Conservation (phyloP, 306 rosid genomes). For the Begonia masoniana region DNA sequence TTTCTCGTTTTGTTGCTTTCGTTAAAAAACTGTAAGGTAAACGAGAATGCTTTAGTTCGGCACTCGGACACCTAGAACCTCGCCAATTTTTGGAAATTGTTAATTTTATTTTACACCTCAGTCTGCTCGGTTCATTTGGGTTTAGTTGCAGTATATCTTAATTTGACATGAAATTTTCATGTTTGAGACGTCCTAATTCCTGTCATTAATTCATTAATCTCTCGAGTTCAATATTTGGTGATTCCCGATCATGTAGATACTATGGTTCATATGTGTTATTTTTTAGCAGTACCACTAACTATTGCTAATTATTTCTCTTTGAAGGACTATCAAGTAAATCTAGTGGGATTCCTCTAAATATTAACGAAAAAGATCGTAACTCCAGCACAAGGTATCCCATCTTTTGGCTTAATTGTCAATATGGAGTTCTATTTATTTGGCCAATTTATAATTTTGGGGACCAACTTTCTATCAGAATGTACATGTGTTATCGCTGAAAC, state of each 20-base stretch:
- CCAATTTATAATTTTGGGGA: background rate
- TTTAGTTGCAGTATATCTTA: background rate
- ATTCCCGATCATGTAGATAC: background rate
- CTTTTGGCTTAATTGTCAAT: slow-evolving; percentile 9
- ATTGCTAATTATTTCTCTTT: slow-evolving; percentile 13
- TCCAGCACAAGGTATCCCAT: slow-evolving; percentile 45
- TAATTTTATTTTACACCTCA: background rate
- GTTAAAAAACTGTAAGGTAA: background rate
- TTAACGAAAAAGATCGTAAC: slow-evolving; percentile 37
- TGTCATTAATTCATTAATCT: background rate
- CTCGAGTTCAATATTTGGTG: too few species aligned
- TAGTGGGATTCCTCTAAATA: slow-evolving; percentile 27
- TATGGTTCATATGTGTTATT: background rate
- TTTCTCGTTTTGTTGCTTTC: background rate
- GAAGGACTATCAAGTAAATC: slow-evolving; percentile 58
- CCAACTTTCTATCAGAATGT: background rate
- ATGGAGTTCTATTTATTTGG: background rate
- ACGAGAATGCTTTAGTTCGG: background rate
- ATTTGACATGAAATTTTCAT: background rate
- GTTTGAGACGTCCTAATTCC: background rate
- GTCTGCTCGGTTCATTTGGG: background rate
- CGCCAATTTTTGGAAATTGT: background rate
- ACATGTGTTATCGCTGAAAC: too few species aligned
- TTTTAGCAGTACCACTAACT: background rate
- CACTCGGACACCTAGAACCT: background rate